Base-by-base conservation (phyloP, 805 yeast genomes). In the Candida germanica region DNA sequence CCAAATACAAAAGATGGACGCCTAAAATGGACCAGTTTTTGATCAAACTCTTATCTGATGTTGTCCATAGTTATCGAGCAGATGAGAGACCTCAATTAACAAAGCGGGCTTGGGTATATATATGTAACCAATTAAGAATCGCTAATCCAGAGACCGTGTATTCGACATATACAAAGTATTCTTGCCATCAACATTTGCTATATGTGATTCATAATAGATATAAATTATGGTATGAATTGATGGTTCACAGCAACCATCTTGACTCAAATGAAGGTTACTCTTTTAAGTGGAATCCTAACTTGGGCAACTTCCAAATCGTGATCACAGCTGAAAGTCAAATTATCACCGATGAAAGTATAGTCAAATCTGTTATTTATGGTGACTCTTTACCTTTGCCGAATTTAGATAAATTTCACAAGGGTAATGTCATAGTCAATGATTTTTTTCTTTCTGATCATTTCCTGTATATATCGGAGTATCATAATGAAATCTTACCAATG, bases 61-160 rank as follows among this genome's bases (percentile, higher is more conserved):
- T 62, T 9, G 66, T 59, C 1, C 69, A 61, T 42, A 55, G 61
- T 32, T 61, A 46, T 35, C 55, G 58, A 1, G 54, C 54, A 35
- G 61, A 53, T 4, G 58, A 53, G 1, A 55, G 52, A 11, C 49
- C 63, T 3, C 56, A 48, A 35, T 56, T 63, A 59, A 57, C 56
- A n/a, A 62, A 62, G 37, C 57, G 56, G 38, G 59, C 61, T 4
- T 63, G 69, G 69, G 57, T 56, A 4, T 63, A 62, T 38, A 58
- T 63, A 7, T 54, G 62, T 25, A 60, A 62, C 18, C 62, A 58
- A 31, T 43, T 63, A 28, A 40, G 69, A 15, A 47, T 50, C 5
- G 64, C 64, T n/a, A 62, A 63, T 36, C 69, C 69, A 1, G 61
- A 60, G 30, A 61, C 69, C 1, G 69, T 63, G 1, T 63, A 63